Evolutionary conservation across 176 grass and related monocot genomes (phyloP).

Genomic region (Chloris gayana): DNA sequence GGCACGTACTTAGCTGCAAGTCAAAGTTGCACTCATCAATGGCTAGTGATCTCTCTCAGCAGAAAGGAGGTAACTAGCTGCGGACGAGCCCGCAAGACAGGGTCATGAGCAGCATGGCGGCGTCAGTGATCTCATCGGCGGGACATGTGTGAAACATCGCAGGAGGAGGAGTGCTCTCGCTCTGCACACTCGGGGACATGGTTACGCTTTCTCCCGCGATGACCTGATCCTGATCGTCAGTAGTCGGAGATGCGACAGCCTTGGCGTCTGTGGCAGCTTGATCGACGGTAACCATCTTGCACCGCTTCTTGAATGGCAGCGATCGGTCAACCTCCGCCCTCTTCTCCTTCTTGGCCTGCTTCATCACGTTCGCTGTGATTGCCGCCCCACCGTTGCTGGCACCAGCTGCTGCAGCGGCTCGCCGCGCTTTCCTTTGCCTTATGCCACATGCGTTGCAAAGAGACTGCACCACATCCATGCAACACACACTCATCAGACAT

Average conservation of each 20-base stretch:
- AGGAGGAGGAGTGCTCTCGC: conserved; percentile 18
- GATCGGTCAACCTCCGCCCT: conserved; percentile 57
- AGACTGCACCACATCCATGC: conserved; percentile 68
- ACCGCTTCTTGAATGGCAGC: conserved; percentile 95
- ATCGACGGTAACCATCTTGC: conserved; percentile 59
- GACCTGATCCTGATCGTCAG: conserved; percentile 34
- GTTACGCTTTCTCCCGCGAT: conserved; percentile 6
- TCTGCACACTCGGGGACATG: conserved; percentile 1
- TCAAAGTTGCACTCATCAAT: conserved; percentile 28
- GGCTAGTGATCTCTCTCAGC: conserved; percentile 10
- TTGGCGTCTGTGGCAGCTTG: not conserved
- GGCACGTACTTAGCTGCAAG: conserved; percentile 11
- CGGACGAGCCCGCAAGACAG: conserved; percentile 71
- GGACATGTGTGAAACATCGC: conserved; percentile 26
- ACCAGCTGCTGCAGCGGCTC: conserved; percentile 40
- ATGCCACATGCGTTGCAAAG: conserved; percentile 99
- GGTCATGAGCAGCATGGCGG: conserved; percentile 92
- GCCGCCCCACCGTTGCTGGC: conserved; percentile 18
- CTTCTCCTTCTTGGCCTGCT: conserved; percentile 68
- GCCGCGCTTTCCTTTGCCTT: conserved; percentile 91
- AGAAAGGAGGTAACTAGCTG: conserved; percentile 41
- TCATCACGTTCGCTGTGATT: not conserved
- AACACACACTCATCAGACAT: not conserved
- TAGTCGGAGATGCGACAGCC: not conserved
- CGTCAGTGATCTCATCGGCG: conserved; percentile 77